Percentiles rank a stretch among this genome's conserved stretches.
These are phyloP conservation scores for Picochlorum sp. DNA, from an alignment of 139 green algal species.

Conservation along the genomic window DNA sequence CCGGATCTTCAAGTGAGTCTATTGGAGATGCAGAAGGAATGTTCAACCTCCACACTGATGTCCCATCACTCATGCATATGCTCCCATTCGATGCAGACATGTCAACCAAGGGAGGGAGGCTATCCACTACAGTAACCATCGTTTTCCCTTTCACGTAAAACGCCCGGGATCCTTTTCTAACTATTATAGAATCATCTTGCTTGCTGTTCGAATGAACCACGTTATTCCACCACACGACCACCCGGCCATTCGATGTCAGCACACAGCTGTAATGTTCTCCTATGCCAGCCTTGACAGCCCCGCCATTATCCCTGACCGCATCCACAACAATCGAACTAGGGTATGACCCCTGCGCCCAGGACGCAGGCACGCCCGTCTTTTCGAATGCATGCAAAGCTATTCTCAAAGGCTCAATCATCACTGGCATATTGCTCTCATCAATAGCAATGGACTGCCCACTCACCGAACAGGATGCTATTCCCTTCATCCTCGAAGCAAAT, in stretches of 20 bases:
- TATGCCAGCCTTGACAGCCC: slow-evolving; percentile 36
- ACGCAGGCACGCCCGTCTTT: not conserved
- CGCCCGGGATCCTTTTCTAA: not conserved
- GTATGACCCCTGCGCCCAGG: not conserved
- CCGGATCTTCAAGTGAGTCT: not conserved
- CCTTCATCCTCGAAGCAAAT: not conserved
- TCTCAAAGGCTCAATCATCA: not conserved
- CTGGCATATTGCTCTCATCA: not conserved
- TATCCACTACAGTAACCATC: not conserved
- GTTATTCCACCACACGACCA: slow-evolving; percentile 47
- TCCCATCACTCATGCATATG: not conserved
- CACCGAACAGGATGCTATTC: not conserved
- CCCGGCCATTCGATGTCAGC: slow-evolving; percentile 36
- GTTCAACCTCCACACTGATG: not conserved
- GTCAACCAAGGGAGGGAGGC: not conserved
- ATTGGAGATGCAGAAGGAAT: not conserved
- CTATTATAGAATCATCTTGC: not conserved
- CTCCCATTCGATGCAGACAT: not conserved
- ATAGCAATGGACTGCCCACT: not conserved
- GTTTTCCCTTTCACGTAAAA: not conserved
- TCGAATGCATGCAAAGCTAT: not conserved
- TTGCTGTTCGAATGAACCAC: slow-evolving; percentile 1
- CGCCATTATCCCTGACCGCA: slow-evolving; percentile 37
- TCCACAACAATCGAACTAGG: not conserved
- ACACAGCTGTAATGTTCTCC: slow-evolving; percentile 49